Conservation (phyloP, 495 filamentous ascomycete species). For the Glutinoglossum americanum region DNA sequence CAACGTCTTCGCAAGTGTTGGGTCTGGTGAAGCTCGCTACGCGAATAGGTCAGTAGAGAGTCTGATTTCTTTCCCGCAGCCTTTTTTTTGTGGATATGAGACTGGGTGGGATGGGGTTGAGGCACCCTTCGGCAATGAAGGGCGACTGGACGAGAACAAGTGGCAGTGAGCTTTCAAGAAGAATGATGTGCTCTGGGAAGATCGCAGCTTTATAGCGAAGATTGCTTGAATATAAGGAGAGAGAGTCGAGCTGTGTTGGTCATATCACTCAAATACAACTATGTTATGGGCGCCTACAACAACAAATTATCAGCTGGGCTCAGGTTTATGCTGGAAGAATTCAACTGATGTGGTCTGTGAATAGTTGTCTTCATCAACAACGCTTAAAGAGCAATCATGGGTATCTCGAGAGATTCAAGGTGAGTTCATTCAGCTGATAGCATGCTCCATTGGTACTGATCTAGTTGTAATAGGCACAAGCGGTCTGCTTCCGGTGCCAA, state of each 20-base stretch:
- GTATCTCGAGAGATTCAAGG: constrained; percentile 6
- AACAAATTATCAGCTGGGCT: too few species aligned
- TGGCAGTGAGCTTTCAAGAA: not conserved
- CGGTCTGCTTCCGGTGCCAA: constrained; percentile 7
- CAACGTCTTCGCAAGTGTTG: not conserved
- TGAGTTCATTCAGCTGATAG: not conserved
- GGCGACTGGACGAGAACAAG: not conserved
- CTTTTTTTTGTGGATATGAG: not conserved
- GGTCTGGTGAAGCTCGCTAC: not conserved
- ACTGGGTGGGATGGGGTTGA: too few species aligned
- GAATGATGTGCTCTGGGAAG: not conserved
- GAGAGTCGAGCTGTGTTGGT: not conserved
- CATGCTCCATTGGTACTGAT: not conserved
- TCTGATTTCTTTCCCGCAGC: not conserved
- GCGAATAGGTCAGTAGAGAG: not conserved
- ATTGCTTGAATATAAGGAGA: not conserved
- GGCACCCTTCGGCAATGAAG: not conserved
- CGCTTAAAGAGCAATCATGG: constrained; percentile 1
- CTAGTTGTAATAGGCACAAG: constrained; percentile 2
- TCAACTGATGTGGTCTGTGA: not conserved
- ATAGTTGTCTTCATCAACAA: constrained; percentile 1
- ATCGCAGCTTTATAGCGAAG: not conserved
- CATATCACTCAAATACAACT: not conserved
- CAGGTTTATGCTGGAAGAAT: too few species aligned
- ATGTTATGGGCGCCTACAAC: not conserved